These are phyloP conservation scores for Stachybotrys echinatus DNA, from an alignment of 2,329 filamentous ascomycete genomes.

Conservation along the genomic window DNA sequence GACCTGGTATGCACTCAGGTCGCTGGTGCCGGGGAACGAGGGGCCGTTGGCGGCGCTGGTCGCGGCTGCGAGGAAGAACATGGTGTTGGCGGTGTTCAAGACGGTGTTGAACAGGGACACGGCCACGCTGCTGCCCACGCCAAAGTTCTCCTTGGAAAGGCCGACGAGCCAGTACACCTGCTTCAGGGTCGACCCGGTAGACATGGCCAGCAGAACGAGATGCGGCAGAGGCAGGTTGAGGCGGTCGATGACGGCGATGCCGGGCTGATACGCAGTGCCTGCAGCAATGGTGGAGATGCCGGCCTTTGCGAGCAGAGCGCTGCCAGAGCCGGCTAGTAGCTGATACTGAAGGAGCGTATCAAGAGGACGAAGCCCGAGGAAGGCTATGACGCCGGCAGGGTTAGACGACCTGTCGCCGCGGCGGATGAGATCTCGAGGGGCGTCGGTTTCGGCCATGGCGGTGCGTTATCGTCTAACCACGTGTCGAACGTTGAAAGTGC, in stretches of 20 bases:
- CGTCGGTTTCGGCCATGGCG: background rate
- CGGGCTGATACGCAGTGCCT: constrained; percentile 27
- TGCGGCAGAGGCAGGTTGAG: constrained; percentile 45
- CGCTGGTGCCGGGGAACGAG: constrained; percentile 10
- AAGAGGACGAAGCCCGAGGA: constrained; percentile 31
- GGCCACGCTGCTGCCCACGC: constrained; percentile 29
- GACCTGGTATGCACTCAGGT: constrained; percentile 20
- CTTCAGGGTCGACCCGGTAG: constrained; percentile 45
- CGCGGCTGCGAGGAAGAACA: constrained; percentile 44
- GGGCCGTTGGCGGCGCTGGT: constrained; percentile 32
- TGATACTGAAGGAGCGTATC: constrained; percentile 26
- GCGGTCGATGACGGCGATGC: constrained; percentile 24
- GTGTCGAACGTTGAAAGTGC: too few species aligned
- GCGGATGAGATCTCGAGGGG: constrained; percentile 23
- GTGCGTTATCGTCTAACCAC: too few species aligned
- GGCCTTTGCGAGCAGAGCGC: constrained; percentile 38
- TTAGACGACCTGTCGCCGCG: constrained; percentile 30
- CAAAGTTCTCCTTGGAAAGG: constrained; percentile 46
- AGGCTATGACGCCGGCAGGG: constrained; percentile 27
- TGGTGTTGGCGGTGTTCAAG: constrained; percentile 48
- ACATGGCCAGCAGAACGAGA: constrained; percentile 47
- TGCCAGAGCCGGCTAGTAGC: constrained; percentile 27
- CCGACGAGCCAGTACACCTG: constrained; percentile 48
- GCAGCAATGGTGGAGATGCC: constrained; percentile 36
- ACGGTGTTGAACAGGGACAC: constrained; percentile 48